Conservation (phyloP, 257 asterid species). For the Capsicum pubescens region DNA sequence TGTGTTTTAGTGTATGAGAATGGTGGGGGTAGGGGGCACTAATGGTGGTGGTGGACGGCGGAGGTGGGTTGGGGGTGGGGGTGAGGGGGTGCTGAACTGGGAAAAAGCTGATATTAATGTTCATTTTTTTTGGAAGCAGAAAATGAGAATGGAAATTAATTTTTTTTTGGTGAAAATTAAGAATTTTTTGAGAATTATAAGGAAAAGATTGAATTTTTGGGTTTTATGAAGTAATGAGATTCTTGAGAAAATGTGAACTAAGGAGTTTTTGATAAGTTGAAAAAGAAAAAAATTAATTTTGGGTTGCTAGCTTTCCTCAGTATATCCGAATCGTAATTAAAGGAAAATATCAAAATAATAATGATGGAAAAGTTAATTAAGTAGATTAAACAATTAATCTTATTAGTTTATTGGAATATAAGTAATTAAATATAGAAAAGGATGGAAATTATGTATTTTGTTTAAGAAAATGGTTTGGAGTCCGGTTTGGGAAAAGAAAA, state of each 20-base stretch:
- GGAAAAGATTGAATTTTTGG: no score
- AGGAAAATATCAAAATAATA: constrained; percentile 27
- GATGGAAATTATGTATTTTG: constrained; percentile 70
- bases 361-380: constrained; percentile 44
- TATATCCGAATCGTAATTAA: constrained; percentile 57
- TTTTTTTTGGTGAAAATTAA: no score
- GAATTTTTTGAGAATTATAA: no score
- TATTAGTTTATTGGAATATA: no score
- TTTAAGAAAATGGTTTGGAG: constrained; percentile 84
- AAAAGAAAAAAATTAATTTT: constrained; percentile 43
- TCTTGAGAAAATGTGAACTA: constrained; percentile 47
- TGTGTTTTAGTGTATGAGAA: no score
- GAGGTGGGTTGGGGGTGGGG: no score
- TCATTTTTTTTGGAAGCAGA: no score
- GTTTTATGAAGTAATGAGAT: constrained; percentile 34
- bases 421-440: constrained; percentile 49
- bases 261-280: constrained; percentile 44
- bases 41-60: no score
- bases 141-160: no score
- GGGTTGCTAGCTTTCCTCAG: constrained; percentile 58
- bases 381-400: constrained; percentile 24
- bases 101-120: no score
- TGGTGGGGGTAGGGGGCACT: no score
- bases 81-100: no score
- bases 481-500: constrained; percentile 45